Evolutionary conservation across 129 eudicot species (phyloP).

Genomic region (Flaveria linearis): DNA sequence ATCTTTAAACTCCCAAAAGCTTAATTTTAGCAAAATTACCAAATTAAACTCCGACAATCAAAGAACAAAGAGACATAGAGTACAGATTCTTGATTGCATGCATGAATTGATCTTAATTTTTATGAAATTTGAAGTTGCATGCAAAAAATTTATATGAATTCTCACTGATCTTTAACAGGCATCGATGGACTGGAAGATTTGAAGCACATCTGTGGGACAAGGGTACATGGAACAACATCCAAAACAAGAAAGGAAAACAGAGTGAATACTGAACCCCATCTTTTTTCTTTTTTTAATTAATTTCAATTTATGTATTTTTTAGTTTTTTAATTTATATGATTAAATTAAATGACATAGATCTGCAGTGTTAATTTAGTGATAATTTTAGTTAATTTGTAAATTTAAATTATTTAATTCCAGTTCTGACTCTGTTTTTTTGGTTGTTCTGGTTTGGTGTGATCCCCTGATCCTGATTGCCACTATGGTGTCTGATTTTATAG

Average conservation of each 20-base stretch:
- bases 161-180: conserved; percentile 46
- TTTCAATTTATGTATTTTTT: conserved; percentile 10
- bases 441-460: conserved; percentile 49
- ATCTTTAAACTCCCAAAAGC: neutral
- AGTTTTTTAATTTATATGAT: conserved; percentile 9
- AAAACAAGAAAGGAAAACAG: conserved; percentile 89
- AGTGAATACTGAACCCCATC: conserved; percentile 42
- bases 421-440: conserved; percentile 53
- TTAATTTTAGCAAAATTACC: neutral
- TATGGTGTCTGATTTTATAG: conserved; percentile 46
- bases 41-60: neutral
- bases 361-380: conserved; percentile 38
- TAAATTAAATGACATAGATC: conserved; percentile 54
- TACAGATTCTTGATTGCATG: conserved; percentile 21
- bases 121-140: conserved; percentile 28
- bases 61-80: conserved; percentile 6
- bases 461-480: conserved; percentile 41
- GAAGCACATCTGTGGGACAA: conserved; percentile 99
- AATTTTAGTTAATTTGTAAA: conserved; percentile 27
- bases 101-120: conserved; percentile 9
- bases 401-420: conserved; percentile 25
- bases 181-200: conserved; percentile 87
- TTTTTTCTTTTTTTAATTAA: conserved; percentile 8
- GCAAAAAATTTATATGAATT: conserved; percentile 30
- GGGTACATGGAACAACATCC: conserved; percentile 77